Evolutionary conservation across 805 yeast genomes (phyloP).

Genomic region (Zygoascus biomembranicola): DNA sequence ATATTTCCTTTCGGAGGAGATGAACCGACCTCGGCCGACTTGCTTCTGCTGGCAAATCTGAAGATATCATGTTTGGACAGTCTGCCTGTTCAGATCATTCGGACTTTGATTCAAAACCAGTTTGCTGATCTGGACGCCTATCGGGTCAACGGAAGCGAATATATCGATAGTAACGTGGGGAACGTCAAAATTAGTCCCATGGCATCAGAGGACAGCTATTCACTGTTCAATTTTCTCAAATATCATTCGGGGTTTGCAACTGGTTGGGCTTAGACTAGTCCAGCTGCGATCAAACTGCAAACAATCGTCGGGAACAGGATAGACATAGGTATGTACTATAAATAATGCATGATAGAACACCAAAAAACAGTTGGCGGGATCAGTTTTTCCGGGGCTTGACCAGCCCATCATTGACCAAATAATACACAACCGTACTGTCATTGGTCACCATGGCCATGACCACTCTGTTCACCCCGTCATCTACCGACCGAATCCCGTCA

Average conservation of each 20-base stretch:
- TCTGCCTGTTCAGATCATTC: slow-evolving; percentile 12
- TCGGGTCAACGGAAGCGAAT: not conserved
- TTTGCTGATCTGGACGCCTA: slow-evolving; percentile 8
- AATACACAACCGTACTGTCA: slow-evolving; percentile 37
- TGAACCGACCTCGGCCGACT: slow-evolving; percentile 9
- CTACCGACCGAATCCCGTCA: slow-evolving; percentile 14
- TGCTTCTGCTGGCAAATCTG: slow-evolving; percentile 15
- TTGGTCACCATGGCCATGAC: slow-evolving; percentile 35
- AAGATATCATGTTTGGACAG: slow-evolving; percentile 6
- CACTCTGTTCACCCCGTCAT: slow-evolving; percentile 20
- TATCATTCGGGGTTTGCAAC: not conserved
- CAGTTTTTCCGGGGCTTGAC: slow-evolving; percentile 32
- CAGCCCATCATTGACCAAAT: slow-evolving; percentile 32
- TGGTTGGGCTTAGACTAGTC: not conserved
- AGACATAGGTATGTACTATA: not conserved
- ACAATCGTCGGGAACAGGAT: not conserved
- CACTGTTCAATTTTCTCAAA: slow-evolving; percentile 5
- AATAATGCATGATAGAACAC: not conserved
- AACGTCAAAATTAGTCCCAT: not conserved
- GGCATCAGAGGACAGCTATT: not conserved
- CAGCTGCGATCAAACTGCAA: not conserved
- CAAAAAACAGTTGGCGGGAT: not conserved
- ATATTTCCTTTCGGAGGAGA: slow-evolving; percentile 1
- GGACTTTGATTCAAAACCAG: slow-evolving; percentile 12
- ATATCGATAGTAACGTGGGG: not conserved